These are phyloP conservation scores for Pelargonium australe DNA, from an alignment of 441 rosid genomes.

Conservation along the genomic window DNA sequence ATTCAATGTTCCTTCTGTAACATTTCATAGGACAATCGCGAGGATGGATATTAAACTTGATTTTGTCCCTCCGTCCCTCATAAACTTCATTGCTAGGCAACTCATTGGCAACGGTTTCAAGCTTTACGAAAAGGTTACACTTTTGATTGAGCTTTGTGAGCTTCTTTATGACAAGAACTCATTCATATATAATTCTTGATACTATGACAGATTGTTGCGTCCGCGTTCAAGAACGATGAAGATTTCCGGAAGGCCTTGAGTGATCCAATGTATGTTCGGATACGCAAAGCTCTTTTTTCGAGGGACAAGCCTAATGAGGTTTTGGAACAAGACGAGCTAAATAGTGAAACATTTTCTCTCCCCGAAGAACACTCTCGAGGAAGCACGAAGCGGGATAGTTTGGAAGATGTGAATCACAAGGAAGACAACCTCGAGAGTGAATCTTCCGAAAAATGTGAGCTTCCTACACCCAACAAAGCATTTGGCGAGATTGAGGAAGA, in stretches of 20 bases:
- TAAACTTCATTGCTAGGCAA: conserved; percentile 86
- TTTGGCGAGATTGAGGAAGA: conserved; percentile 62
- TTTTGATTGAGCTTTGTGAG: too few relatives aligned
- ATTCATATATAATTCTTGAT: neutral
- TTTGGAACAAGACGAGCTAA: conserved; percentile 20
- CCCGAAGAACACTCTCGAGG: conserved; percentile 23
- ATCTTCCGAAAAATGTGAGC: conserved; percentile 12
- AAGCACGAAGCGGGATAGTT: conserved; percentile 5
- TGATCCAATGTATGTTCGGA: conserved; percentile 51
- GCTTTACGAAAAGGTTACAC: conserved; percentile 71
- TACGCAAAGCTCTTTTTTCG: conserved; percentile 50
- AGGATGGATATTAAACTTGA: conserved; percentile 80
- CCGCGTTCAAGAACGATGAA: conserved; percentile 44
- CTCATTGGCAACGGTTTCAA: conserved; percentile 79
- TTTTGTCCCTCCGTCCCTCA: conserved; percentile 74
- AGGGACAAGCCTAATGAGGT: conserved; percentile 23
- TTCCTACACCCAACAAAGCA: conserved; percentile 23
- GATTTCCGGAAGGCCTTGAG: conserved; percentile 55
- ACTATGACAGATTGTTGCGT: conserved; percentile 53
- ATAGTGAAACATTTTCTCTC: conserved; percentile 16
- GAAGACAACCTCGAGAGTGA: conserved; percentile 22
- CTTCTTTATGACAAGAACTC: too few relatives aligned
- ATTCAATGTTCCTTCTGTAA: neutral
- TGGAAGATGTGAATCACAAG: conserved; percentile 13
- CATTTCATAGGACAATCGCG: conserved; percentile 59